Conservation (phyloP, 176 grass and related monocot species). For the Eragrostis curvula region DNA sequence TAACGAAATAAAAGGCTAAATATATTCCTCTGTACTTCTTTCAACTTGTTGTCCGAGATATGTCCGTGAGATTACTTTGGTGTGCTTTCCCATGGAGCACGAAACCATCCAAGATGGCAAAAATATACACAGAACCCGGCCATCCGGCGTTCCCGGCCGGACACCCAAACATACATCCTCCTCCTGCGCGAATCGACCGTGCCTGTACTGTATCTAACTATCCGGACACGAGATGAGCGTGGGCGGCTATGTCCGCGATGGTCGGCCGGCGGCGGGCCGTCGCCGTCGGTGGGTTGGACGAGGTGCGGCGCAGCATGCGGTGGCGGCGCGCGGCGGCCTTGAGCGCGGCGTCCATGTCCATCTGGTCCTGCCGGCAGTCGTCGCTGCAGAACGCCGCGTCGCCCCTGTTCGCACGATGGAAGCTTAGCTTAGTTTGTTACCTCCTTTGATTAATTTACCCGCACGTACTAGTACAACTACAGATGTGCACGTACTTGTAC, state of each 20-base stretch:
- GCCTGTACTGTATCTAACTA: neutral
- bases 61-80: too few species aligned
- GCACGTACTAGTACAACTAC: too few species aligned
- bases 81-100: too few species aligned
- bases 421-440: too few species aligned
- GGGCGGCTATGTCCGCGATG: slow-evolving; percentile 29
- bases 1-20: too few species aligned
- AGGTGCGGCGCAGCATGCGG: neutral
- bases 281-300: slow-evolving; percentile 5
- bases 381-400: slow-evolving; percentile 70
- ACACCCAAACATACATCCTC: neutral
- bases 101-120: too few species aligned
- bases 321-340: slow-evolving; percentile 39
- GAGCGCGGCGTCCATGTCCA: slow-evolving; percentile 73
- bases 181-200: neutral
- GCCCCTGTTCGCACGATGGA: slow-evolving; percentile 39
- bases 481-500: slow-evolving; percentile 48
- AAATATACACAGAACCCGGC: too few species aligned
- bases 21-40: too few species aligned
- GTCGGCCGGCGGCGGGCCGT: slow-evolving; percentile 33
- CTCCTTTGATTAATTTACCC: too few species aligned
- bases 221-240: slow-evolving; percentile 12
- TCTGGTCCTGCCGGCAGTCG: slow-evolving; percentile 62
- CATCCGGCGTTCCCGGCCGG: too few species aligned
- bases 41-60: too few species aligned